These are phyloP conservation scores for Cryphonectria nitschkei DNA, from an alignment of 2,329 filamentous ascomycete genomes.

Conservation along the genomic window DNA sequence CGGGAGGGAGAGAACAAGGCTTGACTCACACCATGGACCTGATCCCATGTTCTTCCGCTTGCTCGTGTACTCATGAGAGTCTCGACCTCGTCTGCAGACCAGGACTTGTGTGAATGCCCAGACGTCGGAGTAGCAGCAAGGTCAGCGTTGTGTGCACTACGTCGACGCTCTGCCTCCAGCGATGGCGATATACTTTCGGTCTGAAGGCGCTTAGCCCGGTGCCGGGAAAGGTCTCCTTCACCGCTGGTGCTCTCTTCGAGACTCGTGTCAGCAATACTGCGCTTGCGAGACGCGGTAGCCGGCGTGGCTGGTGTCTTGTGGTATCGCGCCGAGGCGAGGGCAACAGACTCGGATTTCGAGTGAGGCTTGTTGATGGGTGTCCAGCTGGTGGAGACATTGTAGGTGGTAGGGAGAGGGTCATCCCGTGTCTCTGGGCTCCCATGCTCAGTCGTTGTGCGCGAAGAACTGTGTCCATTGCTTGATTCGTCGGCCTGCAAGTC, in stretches of 20 bases:
- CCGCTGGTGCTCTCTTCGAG: background rate
- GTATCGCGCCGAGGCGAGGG: background rate
- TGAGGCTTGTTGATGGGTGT: background rate
- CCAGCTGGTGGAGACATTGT: background rate
- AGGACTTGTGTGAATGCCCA: background rate
- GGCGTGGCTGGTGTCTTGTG: background rate
- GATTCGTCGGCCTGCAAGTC: background rate
- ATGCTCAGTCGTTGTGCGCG: background rate
- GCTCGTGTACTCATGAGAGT: background rate
- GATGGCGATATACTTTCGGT: background rate
- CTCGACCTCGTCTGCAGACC: slow-evolving; percentile 4
- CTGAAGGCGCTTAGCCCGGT: background rate
- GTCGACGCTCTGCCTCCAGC: background rate
- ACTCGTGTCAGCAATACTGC: background rate
- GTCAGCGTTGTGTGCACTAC: background rate
- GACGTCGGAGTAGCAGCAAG: background rate
- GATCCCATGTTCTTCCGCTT: background rate
- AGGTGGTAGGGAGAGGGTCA: background rate
- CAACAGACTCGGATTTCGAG: background rate
- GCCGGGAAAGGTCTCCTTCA: background rate
- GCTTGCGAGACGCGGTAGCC: background rate
- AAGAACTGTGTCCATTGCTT: background rate
- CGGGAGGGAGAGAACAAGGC: background rate
- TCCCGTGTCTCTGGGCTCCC: background rate
- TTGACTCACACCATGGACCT: background rate